A percentile compares a stretch with the other conserved stretches of the same genome.
Conservation (phyloP, 208 protist species). For the Novymonas esmeraldas region DNA sequence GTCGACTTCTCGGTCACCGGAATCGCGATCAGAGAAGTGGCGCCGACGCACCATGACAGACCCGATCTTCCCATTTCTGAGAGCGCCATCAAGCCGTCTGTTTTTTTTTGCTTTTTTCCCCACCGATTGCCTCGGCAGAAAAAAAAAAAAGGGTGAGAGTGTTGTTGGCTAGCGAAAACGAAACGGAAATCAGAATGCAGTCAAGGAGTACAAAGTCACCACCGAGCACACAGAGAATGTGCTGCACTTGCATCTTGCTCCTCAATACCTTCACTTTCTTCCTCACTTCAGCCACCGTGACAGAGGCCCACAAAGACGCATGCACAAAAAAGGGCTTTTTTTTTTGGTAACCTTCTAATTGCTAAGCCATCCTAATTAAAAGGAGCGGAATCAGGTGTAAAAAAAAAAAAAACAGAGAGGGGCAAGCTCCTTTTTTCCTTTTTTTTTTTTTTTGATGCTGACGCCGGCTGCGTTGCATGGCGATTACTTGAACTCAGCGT, state of each 20-base stretch:
- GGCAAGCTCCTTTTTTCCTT: slow-evolving; percentile 3
- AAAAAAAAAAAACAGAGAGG: slow-evolving; percentile 9
- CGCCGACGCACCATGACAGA: too few species aligned
- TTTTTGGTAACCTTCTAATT: slow-evolving; percentile 25
- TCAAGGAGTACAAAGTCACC: too few species aligned
- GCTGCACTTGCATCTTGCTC: too few species aligned
- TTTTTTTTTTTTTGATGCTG: neutral
- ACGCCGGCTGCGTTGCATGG: neutral
- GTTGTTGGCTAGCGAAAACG: neutral
- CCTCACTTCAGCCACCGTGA: neutral
- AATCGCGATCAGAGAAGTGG: too few species aligned
- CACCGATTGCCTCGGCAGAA: neutral
- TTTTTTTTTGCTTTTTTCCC: neutral
- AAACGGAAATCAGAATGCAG: neutral
- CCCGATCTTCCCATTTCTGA: too few species aligned
- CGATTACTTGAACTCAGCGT: slow-evolving; percentile 81
- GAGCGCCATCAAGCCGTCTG: too few species aligned
- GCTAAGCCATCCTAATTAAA: slow-evolving; percentile 15
- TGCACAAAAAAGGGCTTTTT: neutral
- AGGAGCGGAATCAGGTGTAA: too few species aligned
- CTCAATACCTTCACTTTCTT: neutral
- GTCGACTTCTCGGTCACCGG: too few species aligned
- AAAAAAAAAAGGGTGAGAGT: neutral
- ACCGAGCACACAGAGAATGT: too few species aligned
- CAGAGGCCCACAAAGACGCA: neutral